Evolutionary conservation across 306 rosid species (phyloP).

Genomic region (Castanospermum australe): DNA sequence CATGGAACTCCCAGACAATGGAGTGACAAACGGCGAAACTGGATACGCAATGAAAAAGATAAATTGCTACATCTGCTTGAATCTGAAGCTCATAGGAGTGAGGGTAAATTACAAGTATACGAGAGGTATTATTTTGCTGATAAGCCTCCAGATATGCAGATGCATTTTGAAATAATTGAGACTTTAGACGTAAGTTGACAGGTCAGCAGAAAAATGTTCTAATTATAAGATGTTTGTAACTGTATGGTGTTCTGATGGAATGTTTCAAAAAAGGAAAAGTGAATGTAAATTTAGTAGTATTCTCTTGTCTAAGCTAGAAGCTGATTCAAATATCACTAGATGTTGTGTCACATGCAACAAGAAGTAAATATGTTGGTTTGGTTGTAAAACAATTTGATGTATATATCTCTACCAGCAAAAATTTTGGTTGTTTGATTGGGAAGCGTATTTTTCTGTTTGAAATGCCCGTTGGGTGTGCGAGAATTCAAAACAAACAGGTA

Average conservation of each 20-base stretch:
- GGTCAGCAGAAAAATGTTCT: not conserved
- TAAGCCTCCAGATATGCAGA: constrained; percentile 63
- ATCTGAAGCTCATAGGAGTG: constrained; percentile 47
- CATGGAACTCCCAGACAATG: constrained; percentile 97
- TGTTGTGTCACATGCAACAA: not conserved
- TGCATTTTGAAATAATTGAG: constrained; percentile 89
- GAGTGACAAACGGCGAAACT: constrained; percentile 59
- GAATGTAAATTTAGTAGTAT: not conserved
- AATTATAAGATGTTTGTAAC: not conserved
- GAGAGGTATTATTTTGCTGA: constrained; percentile 64
- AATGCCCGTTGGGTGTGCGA: too few species aligned
- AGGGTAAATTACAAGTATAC: constrained; percentile 46
- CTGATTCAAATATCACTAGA: not conserved
- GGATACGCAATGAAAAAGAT: constrained; percentile 71
- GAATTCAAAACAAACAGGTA: too few species aligned
- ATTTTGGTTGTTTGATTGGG: too few species aligned
- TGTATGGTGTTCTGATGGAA: not conserved
- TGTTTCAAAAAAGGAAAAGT: not conserved
- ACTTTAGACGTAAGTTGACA: constrained; percentile 49
- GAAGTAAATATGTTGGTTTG: not conserved
- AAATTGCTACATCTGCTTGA: constrained; percentile 53
- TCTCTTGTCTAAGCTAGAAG: not conserved
- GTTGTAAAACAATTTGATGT: not conserved
- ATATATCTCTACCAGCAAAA: not conserved
- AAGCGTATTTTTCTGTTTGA: too few species aligned